Conservation (phyloP, 305 asterid species). For the Fraxinus ornus region DNA sequence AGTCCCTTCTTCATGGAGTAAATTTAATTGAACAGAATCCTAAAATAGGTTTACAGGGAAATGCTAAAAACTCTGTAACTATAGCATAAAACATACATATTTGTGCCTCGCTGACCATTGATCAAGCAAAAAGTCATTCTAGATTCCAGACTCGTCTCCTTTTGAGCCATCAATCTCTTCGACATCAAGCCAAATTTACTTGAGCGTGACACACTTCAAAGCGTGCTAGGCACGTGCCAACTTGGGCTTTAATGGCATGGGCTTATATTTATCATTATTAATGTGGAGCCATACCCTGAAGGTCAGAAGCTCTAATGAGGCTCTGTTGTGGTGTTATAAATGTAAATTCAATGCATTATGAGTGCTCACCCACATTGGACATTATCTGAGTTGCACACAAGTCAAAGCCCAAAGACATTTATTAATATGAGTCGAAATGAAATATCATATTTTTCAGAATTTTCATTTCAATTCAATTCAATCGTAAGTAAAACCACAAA, state of each 20-base stretch:
- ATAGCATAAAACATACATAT: too few relatives aligned
- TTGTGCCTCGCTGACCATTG: background rate
- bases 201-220: background rate
- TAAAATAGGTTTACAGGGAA: too few relatives aligned
- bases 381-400: slow-evolving; percentile 28
- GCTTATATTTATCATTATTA: background rate
- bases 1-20: too few relatives aligned
- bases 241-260: background rate
- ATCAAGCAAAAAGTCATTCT: background rate
- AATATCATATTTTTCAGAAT: background rate
- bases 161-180: background rate
- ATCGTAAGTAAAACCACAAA: background rate
- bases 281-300: background rate
- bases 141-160: background rate
- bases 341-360: background rate
- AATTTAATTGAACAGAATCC: too few relatives aligned
- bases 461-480: background rate
- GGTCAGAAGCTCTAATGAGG: background rate
- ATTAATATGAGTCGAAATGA: background rate
- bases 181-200: background rate
- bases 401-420: slow-evolving; percentile 27
- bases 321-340: background rate
- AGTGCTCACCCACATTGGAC: background rate
- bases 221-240: background rate
- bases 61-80: background rate